Evolutionary conservation across 2,329 filamentous ascomycete genomes (phyloP).

Genomic region (Verticillium isaacii): DNA sequence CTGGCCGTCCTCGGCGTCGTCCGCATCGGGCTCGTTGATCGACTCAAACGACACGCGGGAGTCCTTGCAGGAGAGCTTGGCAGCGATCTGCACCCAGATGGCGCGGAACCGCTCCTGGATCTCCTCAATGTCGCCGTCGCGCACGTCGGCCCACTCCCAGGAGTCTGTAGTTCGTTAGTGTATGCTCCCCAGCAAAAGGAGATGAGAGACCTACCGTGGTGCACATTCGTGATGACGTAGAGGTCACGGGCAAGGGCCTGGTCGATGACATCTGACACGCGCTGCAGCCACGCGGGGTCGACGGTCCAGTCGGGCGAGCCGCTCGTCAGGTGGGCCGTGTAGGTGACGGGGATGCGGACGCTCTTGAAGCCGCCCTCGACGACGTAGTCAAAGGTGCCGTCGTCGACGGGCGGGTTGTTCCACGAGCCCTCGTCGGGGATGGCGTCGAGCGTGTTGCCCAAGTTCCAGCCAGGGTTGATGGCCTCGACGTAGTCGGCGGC

Average conservation of each 20-base stretch:
- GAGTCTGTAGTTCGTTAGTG: slow-evolving; percentile 31
- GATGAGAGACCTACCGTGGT: slow-evolving; percentile 33
- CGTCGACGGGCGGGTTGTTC: slow-evolving; percentile 49
- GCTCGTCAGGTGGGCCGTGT: slow-evolving; percentile 49
- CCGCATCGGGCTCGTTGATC: slow-evolving; percentile 54
- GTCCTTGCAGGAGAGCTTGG: slow-evolving; percentile 48
- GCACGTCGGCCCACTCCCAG: slow-evolving; percentile 52
- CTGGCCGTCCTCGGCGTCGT: slow-evolving; percentile 42
- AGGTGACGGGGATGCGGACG: slow-evolving; percentile 56
- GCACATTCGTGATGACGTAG: slow-evolving; percentile 52
- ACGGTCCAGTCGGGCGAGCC: slow-evolving; percentile 48
- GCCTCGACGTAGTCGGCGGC: slow-evolving; percentile 39
- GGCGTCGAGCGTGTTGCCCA: slow-evolving; percentile 52
- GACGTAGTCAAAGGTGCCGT: slow-evolving; percentile 44
- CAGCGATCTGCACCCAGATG: slow-evolving; percentile 54
- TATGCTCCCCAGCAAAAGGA: not conserved
- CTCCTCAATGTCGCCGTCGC: slow-evolving; percentile 39
- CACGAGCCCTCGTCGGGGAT: slow-evolving; percentile 44
- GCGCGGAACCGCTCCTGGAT: slow-evolving; percentile 53
- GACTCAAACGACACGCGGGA: slow-evolving; percentile 51
- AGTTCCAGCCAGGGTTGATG: slow-evolving; percentile 54
- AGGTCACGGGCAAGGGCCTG: slow-evolving; percentile 45
- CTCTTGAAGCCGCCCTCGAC: slow-evolving; percentile 52
- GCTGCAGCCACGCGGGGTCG: slow-evolving; percentile 48
- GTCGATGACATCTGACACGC: slow-evolving; percentile 54